phyloP scores from a whole-genome alignment of 495 filamentous ascomycete species.

The Schizothecium vesticola region DNA sequence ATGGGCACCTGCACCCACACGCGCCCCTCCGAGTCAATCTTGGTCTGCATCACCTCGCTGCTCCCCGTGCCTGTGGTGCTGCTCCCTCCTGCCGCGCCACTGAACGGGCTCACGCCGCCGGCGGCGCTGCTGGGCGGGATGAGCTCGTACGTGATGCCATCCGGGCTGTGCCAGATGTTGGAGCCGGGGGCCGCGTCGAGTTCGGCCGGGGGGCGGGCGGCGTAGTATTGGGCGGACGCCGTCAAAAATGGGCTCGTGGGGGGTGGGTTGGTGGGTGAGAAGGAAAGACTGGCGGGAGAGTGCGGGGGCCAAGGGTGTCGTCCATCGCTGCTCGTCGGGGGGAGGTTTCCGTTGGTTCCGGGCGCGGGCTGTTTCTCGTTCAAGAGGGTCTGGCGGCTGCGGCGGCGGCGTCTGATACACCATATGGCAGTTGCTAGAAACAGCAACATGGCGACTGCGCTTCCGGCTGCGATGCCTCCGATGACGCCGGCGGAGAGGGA shows the following conservation, averaged over 20 bases:
- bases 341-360: neutral
- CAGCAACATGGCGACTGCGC: slow-evolving; percentile 7
- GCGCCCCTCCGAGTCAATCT: slow-evolving; percentile 21
- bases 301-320: neutral
- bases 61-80: neutral
- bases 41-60: slow-evolving; percentile 12
- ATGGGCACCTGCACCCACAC: slow-evolving; percentile 23
- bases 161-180: neutral
- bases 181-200: neutral
- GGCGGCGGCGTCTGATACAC: slow-evolving; percentile 6
- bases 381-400: neutral
- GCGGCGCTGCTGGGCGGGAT: neutral
- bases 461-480: slow-evolving; percentile 25
- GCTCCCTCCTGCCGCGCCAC: neutral
- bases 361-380: neutral
- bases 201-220: neutral
- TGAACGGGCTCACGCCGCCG: neutral
- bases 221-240: neutral
- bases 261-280: neutral
- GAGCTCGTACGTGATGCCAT: neutral
- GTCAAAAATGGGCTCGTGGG: neutral
- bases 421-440: slow-evolving; percentile 5
- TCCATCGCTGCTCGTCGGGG: neutral
- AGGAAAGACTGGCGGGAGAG: neutral
- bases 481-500: slow-evolving; percentile 25